Evolutionary conservation across 2,329 filamentous ascomycete genomes (phyloP).

Genomic region (Diaporthe eres): DNA sequence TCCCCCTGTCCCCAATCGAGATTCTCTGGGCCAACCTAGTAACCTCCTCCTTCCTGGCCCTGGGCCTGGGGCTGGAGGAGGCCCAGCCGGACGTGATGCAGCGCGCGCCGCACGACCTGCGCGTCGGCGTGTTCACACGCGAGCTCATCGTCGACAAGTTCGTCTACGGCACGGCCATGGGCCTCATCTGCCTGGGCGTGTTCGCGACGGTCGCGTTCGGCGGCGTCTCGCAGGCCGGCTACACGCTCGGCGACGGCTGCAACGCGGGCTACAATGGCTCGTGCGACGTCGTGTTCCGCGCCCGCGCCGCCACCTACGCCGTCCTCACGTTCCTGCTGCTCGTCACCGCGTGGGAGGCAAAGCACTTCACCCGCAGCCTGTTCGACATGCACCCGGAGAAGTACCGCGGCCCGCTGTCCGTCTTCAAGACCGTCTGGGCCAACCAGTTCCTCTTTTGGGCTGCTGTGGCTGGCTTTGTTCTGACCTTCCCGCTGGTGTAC

Average conservation of each 20-base stretch:
- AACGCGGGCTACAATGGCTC: constrained; percentile 66
- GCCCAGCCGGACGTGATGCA: constrained; percentile 77
- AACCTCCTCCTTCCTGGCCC: constrained; percentile 78
- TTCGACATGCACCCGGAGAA: constrained; percentile 74
- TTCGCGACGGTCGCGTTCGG: constrained; percentile 74
- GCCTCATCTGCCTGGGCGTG: constrained; percentile 70
- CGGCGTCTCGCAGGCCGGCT: constrained; percentile 45
- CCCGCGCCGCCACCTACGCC: constrained; percentile 78
- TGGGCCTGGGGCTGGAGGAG: constrained; percentile 80
- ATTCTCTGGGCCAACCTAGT: constrained; percentile 85
- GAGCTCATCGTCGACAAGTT: constrained; percentile 78
- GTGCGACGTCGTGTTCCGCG: constrained; percentile 73
- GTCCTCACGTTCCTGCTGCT: constrained; percentile 78
- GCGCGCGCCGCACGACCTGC: constrained; percentile 74
- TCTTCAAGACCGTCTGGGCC: constrained; percentile 74
- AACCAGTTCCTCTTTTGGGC: constrained; percentile 79
- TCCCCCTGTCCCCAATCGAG: constrained; percentile 79
- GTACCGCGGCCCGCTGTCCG: constrained; percentile 63
- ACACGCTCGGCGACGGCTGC: constrained; percentile 68
- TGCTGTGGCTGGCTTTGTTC: constrained; percentile 71
- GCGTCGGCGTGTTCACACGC: constrained; percentile 72
- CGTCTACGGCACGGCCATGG: constrained; percentile 75
- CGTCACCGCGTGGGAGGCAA: constrained; percentile 80
- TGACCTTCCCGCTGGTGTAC: constrained; percentile 76
- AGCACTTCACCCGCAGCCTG: constrained; percentile 77